Conservation (phyloP, 2,329 filamentous ascomycete genomes). For the Gremmenia infestans region DNA sequence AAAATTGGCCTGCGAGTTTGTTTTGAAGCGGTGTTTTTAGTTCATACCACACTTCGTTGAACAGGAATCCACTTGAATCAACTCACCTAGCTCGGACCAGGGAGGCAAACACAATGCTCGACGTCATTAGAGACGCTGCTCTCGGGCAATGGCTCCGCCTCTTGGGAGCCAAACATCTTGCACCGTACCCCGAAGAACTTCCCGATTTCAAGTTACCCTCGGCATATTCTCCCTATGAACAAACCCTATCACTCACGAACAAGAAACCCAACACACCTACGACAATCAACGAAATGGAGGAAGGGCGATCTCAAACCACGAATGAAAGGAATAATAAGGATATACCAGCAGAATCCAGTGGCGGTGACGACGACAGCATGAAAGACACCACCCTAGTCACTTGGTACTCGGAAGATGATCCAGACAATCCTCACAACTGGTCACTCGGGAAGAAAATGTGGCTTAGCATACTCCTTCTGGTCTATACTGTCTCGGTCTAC, state of each 20-base stretch:
- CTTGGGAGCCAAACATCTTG: neutral
- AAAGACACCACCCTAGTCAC: constrained; percentile 40
- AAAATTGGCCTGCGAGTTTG: no score
- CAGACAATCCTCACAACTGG: constrained; percentile 50
- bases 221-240: neutral
- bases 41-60: no score
- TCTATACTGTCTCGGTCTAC: constrained; percentile 55
- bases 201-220: neutral
- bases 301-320: neutral
- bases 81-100: no score
- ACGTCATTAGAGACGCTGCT: neutral
- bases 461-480: constrained; percentile 40
- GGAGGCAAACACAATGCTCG: neutral
- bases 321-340: neutral
- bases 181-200: neutral
- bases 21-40: no score
- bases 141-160: neutral
- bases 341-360: neutral
- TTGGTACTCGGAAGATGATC: constrained; percentile 48
- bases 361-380: no score
- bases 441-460: constrained; percentile 35
- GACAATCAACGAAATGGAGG: neutral
- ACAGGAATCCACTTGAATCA: no score
- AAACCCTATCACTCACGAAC: neutral
- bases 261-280: neutral